These are phyloP conservation scores for Wickerhamomyces rabaulensis DNA, from an alignment of 805 yeast species.

Conservation along the genomic window DNA sequence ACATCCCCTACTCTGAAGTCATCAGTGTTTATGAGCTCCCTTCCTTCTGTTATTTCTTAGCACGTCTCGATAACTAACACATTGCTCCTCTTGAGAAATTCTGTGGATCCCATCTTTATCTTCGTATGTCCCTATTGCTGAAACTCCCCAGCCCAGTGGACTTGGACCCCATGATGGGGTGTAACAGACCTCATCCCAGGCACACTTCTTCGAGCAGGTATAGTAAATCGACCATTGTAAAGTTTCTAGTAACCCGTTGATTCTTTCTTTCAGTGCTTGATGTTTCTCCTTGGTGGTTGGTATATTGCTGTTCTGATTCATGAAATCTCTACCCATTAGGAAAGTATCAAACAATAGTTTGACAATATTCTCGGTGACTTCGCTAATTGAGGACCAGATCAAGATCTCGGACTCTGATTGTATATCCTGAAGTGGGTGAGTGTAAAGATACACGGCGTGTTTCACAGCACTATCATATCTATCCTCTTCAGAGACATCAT, in stretches of 20 bases:
- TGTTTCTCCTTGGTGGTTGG: not conserved
- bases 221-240: conserved; percentile 3
- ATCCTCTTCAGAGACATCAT: conserved; percentile 10
- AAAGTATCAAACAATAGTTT: conserved; percentile 2
- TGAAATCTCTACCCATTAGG: conserved; percentile 1
- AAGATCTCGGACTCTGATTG: conserved; percentile 2
- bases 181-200: conserved; percentile 44
- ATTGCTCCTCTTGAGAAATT: conserved; percentile 15
- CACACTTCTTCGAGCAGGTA: conserved; percentile 27
- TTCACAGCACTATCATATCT: conserved; percentile 11
- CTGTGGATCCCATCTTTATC: conserved; percentile 22
- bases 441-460: conserved; percentile 4
- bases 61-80: conserved; percentile 13
- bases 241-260: not conserved
- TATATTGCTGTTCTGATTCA: not conserved
- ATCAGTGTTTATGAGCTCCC: not conserved
- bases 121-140: conserved; percentile 18
- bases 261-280: not conserved
- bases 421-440: conserved; percentile 4
- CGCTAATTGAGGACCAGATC: conserved; percentile 8
- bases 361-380: not conserved
- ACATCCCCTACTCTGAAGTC: too few species aligned
- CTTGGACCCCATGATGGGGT: conserved; percentile 61
- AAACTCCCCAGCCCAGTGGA: conserved; percentile 27
- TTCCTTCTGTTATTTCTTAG: not conserved